A percentile compares a stretch with the other conserved stretches of the same genome.
These are phyloP conservation scores for Rhizoclosmatium globosum DNA, from an alignment of 192 early-diverging fungal species.

Conservation along the genomic window DNA sequence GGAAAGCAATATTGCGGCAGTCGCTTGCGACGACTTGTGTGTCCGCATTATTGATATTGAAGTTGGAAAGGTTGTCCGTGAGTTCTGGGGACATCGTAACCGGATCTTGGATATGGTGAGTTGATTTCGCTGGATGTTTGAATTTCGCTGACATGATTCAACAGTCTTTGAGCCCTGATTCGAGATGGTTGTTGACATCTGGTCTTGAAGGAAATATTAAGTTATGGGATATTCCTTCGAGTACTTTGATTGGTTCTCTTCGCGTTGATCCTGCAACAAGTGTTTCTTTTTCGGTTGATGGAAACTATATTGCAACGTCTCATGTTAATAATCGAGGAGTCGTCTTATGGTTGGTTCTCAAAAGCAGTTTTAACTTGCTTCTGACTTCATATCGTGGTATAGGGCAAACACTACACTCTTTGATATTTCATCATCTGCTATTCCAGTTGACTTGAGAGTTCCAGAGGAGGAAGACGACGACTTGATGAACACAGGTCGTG, in stretches of 20 bases:
- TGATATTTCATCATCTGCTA: constrained; percentile 38
- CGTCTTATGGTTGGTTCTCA: constrained; percentile 89
- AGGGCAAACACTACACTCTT: constrained; percentile 69
- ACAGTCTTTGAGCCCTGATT: constrained; percentile 89
- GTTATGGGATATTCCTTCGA: constrained; percentile 96
- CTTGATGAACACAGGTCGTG: constrained; percentile 16
- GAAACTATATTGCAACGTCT: constrained; percentile 91
- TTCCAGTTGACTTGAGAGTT: constrained; percentile 42
- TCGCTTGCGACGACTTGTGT: constrained; percentile 84
- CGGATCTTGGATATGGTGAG: constrained; percentile 88
- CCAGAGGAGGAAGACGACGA: constrained; percentile 30
- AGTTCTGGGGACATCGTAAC: constrained; percentile 87
- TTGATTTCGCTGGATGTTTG: not conserved
- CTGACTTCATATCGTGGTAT: constrained; percentile 44
- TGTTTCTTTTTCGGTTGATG: constrained; percentile 87
- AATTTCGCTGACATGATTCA: not conserved
- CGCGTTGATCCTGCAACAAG: constrained; percentile 78
- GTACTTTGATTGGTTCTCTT: constrained; percentile 88
- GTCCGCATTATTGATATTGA: constrained; percentile 91
- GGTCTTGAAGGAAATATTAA: constrained; percentile 88
- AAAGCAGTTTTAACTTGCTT: constrained; percentile 65
- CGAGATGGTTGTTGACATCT: constrained; percentile 86
- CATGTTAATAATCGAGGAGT: constrained; percentile 94
- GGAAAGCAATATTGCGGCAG: constrained; percentile 82
- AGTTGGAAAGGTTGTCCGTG: constrained; percentile 81